Conservation (phyloP, 1,139 yeast species). For the Candida sp. region DNA sequence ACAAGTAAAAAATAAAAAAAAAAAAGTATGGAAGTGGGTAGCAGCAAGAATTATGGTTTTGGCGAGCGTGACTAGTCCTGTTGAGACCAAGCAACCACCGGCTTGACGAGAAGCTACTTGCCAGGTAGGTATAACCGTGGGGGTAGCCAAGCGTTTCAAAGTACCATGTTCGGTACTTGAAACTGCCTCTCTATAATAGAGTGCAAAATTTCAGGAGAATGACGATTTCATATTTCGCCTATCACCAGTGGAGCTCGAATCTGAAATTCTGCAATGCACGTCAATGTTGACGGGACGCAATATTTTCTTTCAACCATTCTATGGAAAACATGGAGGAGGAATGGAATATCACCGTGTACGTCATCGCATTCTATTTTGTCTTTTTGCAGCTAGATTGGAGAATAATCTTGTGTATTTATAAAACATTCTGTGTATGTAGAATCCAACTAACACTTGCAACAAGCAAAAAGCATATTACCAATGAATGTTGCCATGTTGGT, state of each 20-base stretch:
- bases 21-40: background rate
- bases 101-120: too few species aligned
- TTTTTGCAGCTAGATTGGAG: background rate
- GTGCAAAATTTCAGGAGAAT: background rate
- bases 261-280: conserved; percentile 1
- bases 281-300: background rate
- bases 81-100: too few species aligned
- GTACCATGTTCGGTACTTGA: too few species aligned
- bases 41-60: background rate
- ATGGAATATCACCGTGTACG: background rate
- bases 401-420: background rate
- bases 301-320: background rate
- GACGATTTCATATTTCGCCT: background rate
- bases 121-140: too few species aligned
- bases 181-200: too few species aligned
- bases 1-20: background rate
- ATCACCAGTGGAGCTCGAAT: background rate
- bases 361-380: background rate
- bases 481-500: conserved; percentile 39
- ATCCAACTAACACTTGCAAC: conserved; percentile 32
- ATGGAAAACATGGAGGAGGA: background rate
- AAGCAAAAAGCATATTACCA: conserved; percentile 40
- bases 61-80: too few species aligned
- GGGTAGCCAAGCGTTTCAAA: background rate
- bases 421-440: background rate